Evolutionary conservation across 1,284 basidiomycete species (phyloP).

Genomic region (Ustilago loliicola): DNA sequence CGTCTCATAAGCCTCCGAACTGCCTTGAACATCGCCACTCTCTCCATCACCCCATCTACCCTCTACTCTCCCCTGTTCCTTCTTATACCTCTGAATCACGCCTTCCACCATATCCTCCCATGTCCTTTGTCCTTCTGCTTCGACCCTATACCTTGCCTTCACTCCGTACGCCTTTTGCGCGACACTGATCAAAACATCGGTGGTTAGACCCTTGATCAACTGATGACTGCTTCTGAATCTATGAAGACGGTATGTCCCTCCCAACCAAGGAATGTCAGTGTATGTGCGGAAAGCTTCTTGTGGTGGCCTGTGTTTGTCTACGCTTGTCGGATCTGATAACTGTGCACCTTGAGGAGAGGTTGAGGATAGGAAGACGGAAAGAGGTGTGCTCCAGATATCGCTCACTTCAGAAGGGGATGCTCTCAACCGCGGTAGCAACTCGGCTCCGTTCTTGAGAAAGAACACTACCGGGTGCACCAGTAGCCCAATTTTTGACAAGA

Average conservation of each 20-base stretch:
- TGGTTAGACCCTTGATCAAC: slow-evolving; percentile 54
- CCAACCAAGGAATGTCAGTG: slow-evolving; percentile 54
- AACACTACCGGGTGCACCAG: slow-evolving; percentile 57
- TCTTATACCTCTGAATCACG: slow-evolving; percentile 39
- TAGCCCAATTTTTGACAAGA: slow-evolving; percentile 52
- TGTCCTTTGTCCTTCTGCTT: slow-evolving; percentile 28
- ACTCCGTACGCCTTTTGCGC: slow-evolving; percentile 28
- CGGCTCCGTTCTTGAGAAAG: slow-evolving; percentile 22
- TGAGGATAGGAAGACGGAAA: slow-evolving; percentile 37
- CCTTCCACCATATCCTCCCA: slow-evolving; percentile 49
- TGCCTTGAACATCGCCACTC: slow-evolving; percentile 50
- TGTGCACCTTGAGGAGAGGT: background rate
- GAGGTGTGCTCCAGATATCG: slow-evolving; percentile 45
- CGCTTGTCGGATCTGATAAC: slow-evolving; percentile 29
- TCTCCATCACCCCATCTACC: slow-evolving; percentile 56
- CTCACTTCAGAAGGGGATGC: slow-evolving; percentile 43
- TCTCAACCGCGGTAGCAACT: slow-evolving; percentile 15
- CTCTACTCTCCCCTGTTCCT: slow-evolving; percentile 17
- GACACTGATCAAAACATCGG: slow-evolving; percentile 49
- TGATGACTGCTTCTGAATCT: slow-evolving; percentile 42
- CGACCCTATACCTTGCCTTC: slow-evolving; percentile 21
- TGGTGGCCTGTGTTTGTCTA: slow-evolving; percentile 51
- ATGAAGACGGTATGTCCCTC: slow-evolving; percentile 39
- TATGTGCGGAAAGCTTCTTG: slow-evolving; percentile 50
- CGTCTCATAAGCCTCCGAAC: slow-evolving; percentile 43